These are phyloP conservation scores for Moricandia arvensis DNA, from an alignment of 345 rosid genomes.

Conservation along the genomic window DNA sequence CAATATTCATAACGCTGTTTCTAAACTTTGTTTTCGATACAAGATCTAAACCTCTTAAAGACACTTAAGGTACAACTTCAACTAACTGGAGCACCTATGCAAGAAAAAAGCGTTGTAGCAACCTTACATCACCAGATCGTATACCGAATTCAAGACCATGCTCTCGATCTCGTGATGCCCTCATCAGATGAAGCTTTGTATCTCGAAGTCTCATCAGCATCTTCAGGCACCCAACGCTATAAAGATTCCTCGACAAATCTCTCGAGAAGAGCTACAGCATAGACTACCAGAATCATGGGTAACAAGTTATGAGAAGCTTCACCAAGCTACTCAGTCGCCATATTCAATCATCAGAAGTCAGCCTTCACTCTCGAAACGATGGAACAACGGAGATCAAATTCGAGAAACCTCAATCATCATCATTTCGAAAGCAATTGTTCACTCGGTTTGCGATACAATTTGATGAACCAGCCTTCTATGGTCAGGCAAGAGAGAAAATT, in stretches of 20 bases:
- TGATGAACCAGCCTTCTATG: too few relatives aligned
- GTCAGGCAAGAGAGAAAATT: too few relatives aligned
- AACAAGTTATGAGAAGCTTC: background rate
- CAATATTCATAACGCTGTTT: too few relatives aligned
- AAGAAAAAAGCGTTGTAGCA: background rate
- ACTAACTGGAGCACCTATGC: background rate
- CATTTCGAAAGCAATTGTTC: too few relatives aligned
- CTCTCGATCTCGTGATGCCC: too few relatives aligned
- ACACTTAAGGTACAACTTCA: background rate
- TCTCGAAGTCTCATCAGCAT: too few relatives aligned
- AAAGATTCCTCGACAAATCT: background rate
- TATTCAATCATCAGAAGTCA: background rate
- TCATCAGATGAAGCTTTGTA: too few relatives aligned
- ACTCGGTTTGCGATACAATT: too few relatives aligned
- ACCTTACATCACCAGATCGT: background rate
- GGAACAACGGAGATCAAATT: too few relatives aligned
- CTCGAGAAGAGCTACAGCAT: background rate
- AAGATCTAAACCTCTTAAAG: background rate
- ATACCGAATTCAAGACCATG: background rate
- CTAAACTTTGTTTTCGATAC: background rate
- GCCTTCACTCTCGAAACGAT: background rate
- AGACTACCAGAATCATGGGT: background rate
- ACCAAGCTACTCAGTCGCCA: background rate
- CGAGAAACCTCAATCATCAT: too few relatives aligned
- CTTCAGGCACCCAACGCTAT: too few relatives aligned